Evolutionary conservation across 371 early-diverging fungal species (phyloP), one percentile per base, ranked within the genome.

Genomic region (Phascolomyces articulosus): DNA sequence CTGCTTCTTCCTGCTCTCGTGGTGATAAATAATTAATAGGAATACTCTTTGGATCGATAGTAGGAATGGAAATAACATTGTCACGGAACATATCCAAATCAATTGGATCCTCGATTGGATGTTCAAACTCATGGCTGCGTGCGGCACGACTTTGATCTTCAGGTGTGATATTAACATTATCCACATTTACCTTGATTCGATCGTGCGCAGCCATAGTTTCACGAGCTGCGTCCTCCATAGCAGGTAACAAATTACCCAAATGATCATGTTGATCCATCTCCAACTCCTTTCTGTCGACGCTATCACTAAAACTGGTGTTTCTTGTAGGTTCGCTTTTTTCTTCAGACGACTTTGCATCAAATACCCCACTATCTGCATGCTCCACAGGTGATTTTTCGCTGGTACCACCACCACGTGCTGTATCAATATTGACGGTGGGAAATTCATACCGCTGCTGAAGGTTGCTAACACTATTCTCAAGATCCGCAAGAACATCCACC

Each of bases 1-100:
- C 87, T 44, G 75, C 76, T 58, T 72, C 69, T 61, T 80, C 85
- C 64, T 87, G 87, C 55, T 87, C 84, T n/a, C 74, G 70, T 21
- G 85, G 79, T 16, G 73, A 64, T 3, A 87, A 63, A 40, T 69
- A 58, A 61, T 87, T 87, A 29, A 75, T 67, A 4, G 72, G 66
- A 4, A 79, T 41, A 44, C 68, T 57, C 27, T 72, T 76, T 6
- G 62, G 41, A 38, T 72, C 60, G 4, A 74, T 48, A 9, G 54
- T 26, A 18, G 55, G 71, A 3, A 71, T 61, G 21, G 60, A 24
- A 15, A 67, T 71, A 20, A 54, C 61, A 15, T 71, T 64, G 48
- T 71, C 71, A 26, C 60, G 31, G 26, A 66, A 71, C 51, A 64
- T 63, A 40, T 71, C 66, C 8, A 69, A 47, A 40, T 69, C 69